Percentiles rank a stretch among this genome's conserved stretches.
These are phyloP conservation scores for Russula ochroleuca DNA, from an alignment of 768 basidiomycete species.

Conservation along the genomic window DNA sequence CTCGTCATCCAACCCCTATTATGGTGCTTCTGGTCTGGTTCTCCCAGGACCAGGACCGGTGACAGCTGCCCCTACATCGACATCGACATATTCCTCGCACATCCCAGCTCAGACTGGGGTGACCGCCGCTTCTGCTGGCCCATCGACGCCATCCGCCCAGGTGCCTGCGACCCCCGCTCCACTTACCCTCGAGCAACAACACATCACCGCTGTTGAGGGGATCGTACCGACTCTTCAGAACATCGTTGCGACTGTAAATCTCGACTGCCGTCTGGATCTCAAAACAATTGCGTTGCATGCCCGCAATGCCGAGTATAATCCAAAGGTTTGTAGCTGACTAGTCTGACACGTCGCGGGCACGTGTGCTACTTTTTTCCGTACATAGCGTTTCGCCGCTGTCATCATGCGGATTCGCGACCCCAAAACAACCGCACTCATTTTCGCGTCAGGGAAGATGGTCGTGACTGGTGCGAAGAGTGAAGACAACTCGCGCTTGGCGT, in stretches of 20 bases:
- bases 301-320: constrained; percentile 98
- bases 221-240: constrained; percentile 99
- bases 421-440: constrained; percentile 98
- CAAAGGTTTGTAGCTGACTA: constrained; percentile 82
- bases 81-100: constrained; percentile 30
- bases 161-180: constrained; percentile 66
- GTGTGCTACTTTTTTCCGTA: constrained; percentile 48
- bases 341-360: constrained; percentile 55
- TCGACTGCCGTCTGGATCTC: constrained; percentile 92
- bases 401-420: constrained; percentile 99
- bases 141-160: constrained; percentile 50
- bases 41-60: constrained; percentile 53
- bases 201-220: constrained; percentile 95
- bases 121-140: constrained; percentile 49
- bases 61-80: constrained; percentile 36
- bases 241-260: constrained; percentile 97
- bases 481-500: constrained; percentile 94
- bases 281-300: constrained; percentile 99
- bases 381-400: constrained; percentile 98
- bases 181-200: constrained; percentile 84
- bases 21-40: constrained; percentile 43
- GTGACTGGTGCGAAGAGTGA: constrained; percentile 99
- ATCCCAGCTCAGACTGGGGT: constrained; percentile 5
- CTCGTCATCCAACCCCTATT: constrained; percentile 39
- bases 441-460: constrained; percentile 99